Conservation (phyloP, 1,284 basidiomycete species). For the Rhodofomes roseus region DNA sequence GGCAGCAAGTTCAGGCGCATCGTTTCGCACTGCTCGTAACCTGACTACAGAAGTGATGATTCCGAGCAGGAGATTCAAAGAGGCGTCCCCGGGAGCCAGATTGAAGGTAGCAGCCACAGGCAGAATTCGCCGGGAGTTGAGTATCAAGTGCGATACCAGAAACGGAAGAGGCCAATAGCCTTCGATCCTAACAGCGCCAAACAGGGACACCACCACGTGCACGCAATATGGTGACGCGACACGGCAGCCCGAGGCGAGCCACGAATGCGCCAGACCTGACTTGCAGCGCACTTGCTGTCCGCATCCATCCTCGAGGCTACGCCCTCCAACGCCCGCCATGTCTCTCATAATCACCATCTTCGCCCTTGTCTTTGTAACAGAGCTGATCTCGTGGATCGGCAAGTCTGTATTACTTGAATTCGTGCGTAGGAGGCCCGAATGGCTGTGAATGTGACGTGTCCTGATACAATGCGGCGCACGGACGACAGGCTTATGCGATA, state of each 20-base stretch:
- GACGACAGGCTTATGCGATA: conserved; percentile 59
- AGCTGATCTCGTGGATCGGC: conserved; percentile 86
- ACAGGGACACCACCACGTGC: conserved; percentile 9
- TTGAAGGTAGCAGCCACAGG: not conserved
- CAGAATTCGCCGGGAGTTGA: not conserved
- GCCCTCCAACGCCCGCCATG: conserved; percentile 37
- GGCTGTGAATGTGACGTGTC: not conserved
- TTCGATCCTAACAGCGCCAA: conserved; percentile 21
- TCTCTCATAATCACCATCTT: conserved; percentile 81
- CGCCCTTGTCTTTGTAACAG: conserved; percentile 73
- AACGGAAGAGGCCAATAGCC: conserved; percentile 9
- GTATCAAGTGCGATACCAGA: not conserved
- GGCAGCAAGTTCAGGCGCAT: too few species aligned
- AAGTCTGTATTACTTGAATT: conserved; percentile 76
- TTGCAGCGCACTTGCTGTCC: not conserved
- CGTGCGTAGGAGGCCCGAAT: conserved; percentile 35
- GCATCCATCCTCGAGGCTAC: not conserved
- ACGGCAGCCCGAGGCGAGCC: not conserved
- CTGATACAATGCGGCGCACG: not conserved
- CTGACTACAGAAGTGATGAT: too few species aligned
- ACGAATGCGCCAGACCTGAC: not conserved
- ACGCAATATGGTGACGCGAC: not conserved
- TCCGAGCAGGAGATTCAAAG: too few species aligned
- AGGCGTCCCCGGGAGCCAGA: too few species aligned
- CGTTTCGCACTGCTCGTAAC: too few species aligned